Evolutionary conservation across 1,284 basidiomycete species (phyloP).

Genomic region (Tilletiopsis washingtonensis): DNA sequence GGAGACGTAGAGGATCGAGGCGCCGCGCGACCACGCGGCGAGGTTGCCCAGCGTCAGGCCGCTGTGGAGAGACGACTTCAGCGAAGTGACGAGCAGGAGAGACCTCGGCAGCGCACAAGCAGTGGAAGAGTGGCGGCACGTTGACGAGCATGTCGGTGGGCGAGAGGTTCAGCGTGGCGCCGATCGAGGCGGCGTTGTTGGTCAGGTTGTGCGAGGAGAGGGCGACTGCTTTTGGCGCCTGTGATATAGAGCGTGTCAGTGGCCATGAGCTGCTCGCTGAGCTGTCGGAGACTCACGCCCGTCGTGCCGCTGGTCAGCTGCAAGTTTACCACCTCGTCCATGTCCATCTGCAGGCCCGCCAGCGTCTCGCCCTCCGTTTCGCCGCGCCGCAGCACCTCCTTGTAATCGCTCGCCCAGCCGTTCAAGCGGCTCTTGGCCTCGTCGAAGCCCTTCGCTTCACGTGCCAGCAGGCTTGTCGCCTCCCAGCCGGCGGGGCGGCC

Average conservation of each 20-base stretch:
- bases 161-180: constrained; percentile 57
- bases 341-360: constrained; percentile 46
- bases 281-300: constrained; percentile 49
- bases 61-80: constrained; percentile 22
- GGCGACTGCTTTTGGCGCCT: constrained; percentile 28
- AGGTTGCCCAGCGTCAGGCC: constrained; percentile 74
- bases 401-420: constrained; percentile 20
- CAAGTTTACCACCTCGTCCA: constrained; percentile 68
- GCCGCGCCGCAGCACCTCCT: constrained; percentile 16
- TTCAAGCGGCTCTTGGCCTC: constrained; percentile 12
- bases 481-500: constrained; percentile 24
- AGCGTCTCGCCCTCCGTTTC: constrained; percentile 50
- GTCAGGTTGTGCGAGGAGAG: constrained; percentile 58
- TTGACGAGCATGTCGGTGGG: constrained; percentile 22
- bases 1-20: constrained; percentile 67
- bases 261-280: background rate
- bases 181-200: constrained; percentile 68
- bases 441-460: constrained; percentile 16
- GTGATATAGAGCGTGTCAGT: background rate
- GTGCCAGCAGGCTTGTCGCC: constrained; percentile 22
- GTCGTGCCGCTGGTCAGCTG: constrained; percentile 80
- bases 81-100: background rate
- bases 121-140: constrained; percentile 30
- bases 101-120: background rate
- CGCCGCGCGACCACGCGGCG: constrained; percentile 66